phyloP scores from a whole-genome alignment of 176 grass and related monocot species.

The Chrysopogon serrulatus region DNA sequence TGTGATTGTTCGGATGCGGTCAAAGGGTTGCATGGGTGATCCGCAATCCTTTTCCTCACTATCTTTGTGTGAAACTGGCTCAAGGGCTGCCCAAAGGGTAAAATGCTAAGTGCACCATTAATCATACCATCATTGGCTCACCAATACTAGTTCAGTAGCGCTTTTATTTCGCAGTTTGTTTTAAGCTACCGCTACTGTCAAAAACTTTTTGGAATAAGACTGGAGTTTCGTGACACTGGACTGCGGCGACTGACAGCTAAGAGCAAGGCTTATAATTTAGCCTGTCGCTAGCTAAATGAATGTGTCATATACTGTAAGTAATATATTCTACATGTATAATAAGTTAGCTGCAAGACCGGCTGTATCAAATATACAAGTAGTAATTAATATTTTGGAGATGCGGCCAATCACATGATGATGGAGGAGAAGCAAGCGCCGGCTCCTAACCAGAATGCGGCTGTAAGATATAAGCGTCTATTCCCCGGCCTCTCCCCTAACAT shows the following conservation, averaged over 20 bases:
- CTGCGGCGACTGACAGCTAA: background rate
- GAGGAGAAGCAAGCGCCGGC: too few species aligned
- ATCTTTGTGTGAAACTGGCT: conserved; percentile 18
- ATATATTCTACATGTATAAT: too few species aligned
- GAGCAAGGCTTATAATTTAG: too few species aligned
- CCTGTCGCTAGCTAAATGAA: too few species aligned
- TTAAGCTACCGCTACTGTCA: background rate
- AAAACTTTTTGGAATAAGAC: background rate
- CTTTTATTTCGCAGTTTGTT: background rate
- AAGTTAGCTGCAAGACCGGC: too few species aligned
- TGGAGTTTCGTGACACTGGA: background rate
- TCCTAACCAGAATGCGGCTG: too few species aligned
- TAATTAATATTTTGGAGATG: too few species aligned
- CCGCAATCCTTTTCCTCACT: background rate
- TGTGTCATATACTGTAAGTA: too few species aligned
- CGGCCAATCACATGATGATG: too few species aligned
- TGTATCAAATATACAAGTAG: too few species aligned
- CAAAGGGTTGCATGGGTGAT: conserved; percentile 15
- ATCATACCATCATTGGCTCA: background rate
- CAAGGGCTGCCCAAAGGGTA: background rate
- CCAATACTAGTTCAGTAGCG: background rate
- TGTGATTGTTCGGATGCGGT: background rate
- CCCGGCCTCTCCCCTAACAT: too few species aligned
- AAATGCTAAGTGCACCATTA: background rate
- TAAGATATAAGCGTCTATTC: too few species aligned